phyloP scores from a whole-genome alignment of 805 yeast species.

The Ogataea salicorniae region DNA sequence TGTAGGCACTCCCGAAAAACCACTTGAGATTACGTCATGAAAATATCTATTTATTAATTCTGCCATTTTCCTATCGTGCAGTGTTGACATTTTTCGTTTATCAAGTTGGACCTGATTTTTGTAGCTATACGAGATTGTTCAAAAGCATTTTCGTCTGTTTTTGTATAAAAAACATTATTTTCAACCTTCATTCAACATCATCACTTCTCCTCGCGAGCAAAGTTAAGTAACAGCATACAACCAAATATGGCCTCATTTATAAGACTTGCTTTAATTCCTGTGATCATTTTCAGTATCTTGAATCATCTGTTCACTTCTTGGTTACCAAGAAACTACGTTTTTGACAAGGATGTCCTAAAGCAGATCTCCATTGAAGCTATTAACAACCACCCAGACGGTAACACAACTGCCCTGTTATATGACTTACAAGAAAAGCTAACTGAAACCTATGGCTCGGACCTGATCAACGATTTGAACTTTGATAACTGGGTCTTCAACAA shows the following conservation, averaged over 20 bases:
- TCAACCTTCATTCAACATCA: neutral
- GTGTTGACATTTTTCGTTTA: neutral
- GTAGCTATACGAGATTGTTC: too few species aligned
- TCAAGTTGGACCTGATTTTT: too few species aligned
- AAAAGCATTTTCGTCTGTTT: too few species aligned
- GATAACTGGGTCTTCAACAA: constrained; percentile 95
- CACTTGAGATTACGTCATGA: too few species aligned
- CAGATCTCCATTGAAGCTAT: constrained; percentile 52
- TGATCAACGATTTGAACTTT: constrained; percentile 63
- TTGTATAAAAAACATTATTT: neutral
- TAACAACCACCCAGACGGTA: constrained; percentile 46
- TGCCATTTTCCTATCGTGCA: too few species aligned
- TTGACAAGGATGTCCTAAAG: constrained; percentile 62
- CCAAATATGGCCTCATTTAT: constrained; percentile 8
- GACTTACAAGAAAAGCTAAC: constrained; percentile 57
- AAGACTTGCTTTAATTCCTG: constrained; percentile 20
- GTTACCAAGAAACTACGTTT: constrained; percentile 67
- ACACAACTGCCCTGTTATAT: constrained; percentile 57
- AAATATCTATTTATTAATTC: too few species aligned
- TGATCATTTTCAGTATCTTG: constrained; percentile 30
- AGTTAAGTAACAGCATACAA: too few species aligned
- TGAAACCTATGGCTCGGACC: constrained; percentile 58
- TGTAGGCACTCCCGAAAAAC: too few species aligned
- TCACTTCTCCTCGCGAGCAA: neutral
- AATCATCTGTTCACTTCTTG: constrained; percentile 48